Evolutionary conservation across 2,329 filamentous ascomycete genomes (phyloP).

Genomic region (Westerdykella aurantiaca): DNA sequence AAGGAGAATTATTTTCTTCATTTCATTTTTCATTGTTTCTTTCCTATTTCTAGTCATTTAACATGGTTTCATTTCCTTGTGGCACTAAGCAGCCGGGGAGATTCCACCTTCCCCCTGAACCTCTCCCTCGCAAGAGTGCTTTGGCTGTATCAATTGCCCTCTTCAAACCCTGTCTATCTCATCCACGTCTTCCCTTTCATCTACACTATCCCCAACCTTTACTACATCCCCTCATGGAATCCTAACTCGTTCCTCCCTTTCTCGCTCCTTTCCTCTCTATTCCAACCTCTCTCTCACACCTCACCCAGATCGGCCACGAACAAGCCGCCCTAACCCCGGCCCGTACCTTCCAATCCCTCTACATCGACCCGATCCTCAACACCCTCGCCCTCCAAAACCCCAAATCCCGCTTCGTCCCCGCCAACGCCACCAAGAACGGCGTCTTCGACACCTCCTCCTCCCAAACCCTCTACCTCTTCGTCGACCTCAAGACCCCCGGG

Average conservation of each 20-base stretch:
- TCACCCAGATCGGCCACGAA: constrained; percentile 52
- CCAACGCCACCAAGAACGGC: constrained; percentile 48
- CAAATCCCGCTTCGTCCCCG: constrained; percentile 42
- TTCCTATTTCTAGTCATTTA: too few relatives aligned
- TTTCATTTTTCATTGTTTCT: too few relatives aligned
- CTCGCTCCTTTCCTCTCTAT: not conserved
- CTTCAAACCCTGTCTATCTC: too few relatives aligned
- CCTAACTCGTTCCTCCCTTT: not conserved
- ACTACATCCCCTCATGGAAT: too few relatives aligned
- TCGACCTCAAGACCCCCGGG: constrained; percentile 58
- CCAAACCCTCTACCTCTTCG: constrained; percentile 60
- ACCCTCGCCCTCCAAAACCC: constrained; percentile 54
- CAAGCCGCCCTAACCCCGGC: constrained; percentile 45
- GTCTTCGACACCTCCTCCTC: constrained; percentile 55
- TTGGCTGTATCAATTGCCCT: too few relatives aligned
- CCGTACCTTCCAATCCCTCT: constrained; percentile 53
- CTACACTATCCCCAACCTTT: too few relatives aligned
- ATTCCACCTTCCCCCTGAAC: too few relatives aligned
- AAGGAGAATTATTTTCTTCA: not conserved
- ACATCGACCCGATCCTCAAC: constrained; percentile 54
- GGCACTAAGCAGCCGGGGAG: too few relatives aligned
- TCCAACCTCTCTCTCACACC: not conserved
- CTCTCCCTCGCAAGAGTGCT: too few relatives aligned
- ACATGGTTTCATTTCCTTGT: too few relatives aligned
- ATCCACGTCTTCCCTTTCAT: too few relatives aligned